These are phyloP conservation scores for Cymbopogon flexuosus DNA, from an alignment of 202 grass and related monocot genomes.

Conservation along the genomic window DNA sequence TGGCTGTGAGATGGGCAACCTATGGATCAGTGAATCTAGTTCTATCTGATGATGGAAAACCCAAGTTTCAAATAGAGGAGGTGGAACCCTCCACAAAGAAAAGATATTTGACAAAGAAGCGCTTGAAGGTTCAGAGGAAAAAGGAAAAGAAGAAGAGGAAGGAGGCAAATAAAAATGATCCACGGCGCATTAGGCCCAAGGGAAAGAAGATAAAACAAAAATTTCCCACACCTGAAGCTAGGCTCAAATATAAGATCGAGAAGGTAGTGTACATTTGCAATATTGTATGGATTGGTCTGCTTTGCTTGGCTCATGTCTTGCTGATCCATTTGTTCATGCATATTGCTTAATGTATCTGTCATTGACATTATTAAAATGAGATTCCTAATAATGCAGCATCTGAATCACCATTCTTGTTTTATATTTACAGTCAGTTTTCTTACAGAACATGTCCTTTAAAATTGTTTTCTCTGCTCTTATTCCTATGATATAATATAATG, in stretches of 20 bases:
- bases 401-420: not conserved
- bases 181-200: slow-evolving; percentile 66
- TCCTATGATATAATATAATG: not conserved
- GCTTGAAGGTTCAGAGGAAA: slow-evolving; percentile 76
- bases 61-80: slow-evolving; percentile 77
- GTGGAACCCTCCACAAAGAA: slow-evolving; percentile 65
- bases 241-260: slow-evolving; percentile 85
- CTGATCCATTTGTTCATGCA: slow-evolving; percentile 4
- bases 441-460: not conserved
- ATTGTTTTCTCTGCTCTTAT: not conserved
- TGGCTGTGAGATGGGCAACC: slow-evolving; percentile 40
- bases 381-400: not conserved
- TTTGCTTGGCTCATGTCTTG: slow-evolving; percentile 13
- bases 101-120: slow-evolving; percentile 70
- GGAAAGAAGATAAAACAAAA: slow-evolving; percentile 76
- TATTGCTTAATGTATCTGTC: slow-evolving; percentile 8
- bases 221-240: slow-evolving; percentile 71
- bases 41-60: slow-evolving; percentile 66
- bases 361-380: not conserved
- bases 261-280: slow-evolving; percentile 43
- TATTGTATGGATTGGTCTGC: not conserved
- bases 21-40: slow-evolving; percentile 70
- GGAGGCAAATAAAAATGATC: slow-evolving; percentile 86
- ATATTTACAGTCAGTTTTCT: not conserved
- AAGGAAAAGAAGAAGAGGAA: slow-evolving; percentile 66